A percentile compares a stretch with the other conserved stretches of the same genome.
These are phyloP conservation scores for Kodamaea plutei DNA, from an alignment of 1,139 yeast species.

Conservation along the genomic window DNA sequence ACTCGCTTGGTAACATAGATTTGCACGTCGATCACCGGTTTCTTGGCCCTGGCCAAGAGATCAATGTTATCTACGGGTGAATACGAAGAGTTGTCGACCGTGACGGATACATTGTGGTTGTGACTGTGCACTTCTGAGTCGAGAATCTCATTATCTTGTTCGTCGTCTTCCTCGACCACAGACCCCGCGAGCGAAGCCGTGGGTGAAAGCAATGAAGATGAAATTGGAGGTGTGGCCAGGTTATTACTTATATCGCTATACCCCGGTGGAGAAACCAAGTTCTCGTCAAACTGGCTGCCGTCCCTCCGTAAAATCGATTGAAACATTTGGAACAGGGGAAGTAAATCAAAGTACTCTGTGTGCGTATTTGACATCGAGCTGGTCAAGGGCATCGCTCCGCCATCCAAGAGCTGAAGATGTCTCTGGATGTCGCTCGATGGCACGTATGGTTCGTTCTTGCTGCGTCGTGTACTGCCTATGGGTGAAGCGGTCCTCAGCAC, in stretches of 20 bases:
- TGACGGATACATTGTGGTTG: slow-evolving; percentile 17
- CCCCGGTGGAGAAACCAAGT: slow-evolving; percentile 36
- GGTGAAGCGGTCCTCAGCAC: too few relatives aligned
- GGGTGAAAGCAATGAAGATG: slow-evolving; percentile 9
- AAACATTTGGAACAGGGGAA: slow-evolving; percentile 65
- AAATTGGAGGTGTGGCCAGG: slow-evolving; percentile 23
- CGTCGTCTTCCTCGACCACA: slow-evolving; percentile 22
- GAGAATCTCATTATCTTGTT: slow-evolving; percentile 6
- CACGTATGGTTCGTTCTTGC: too few relatives aligned
- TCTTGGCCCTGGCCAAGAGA: slow-evolving; percentile 28
- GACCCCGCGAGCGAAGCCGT: slow-evolving; percentile 10
- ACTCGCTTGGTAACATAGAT: slow-evolving; percentile 41
- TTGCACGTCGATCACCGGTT: slow-evolving; percentile 42
- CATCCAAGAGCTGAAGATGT: too few relatives aligned
- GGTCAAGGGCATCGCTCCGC: too few relatives aligned
- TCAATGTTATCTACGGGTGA: slow-evolving; percentile 47
- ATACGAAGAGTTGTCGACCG: slow-evolving; percentile 33
- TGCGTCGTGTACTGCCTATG: too few relatives aligned
- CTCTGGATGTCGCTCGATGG: too few relatives aligned
- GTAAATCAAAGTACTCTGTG: slow-evolving; percentile 48
- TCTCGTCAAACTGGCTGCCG: slow-evolving; percentile 40
- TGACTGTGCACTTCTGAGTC: slow-evolving; percentile 12
- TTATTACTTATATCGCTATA: slow-evolving; percentile 35
- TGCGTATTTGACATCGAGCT: slow-evolving; percentile 29
- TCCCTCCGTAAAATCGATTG: slow-evolving; percentile 51